These are phyloP conservation scores for Rutstroemia sp. DNA, from an alignment of 2,329 filamentous ascomycete species.

Conservation along the genomic window DNA sequence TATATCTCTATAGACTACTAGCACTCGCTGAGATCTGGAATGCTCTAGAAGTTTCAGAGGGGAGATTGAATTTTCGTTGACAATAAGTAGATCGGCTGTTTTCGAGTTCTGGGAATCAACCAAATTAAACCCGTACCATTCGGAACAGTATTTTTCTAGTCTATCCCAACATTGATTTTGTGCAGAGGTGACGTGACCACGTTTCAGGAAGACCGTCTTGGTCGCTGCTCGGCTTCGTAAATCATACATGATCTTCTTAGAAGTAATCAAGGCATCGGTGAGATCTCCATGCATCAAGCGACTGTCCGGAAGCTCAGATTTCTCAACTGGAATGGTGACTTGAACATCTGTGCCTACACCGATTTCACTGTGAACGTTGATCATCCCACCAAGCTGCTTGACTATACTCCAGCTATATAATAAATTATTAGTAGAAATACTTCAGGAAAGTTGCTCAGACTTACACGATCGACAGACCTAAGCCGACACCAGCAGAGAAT, in stretches of 20 bases:
- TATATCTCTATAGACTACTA: constrained; percentile 20
- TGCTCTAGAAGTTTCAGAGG: constrained; percentile 1
- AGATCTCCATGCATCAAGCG: background rate
- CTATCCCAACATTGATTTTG: constrained; percentile 18
- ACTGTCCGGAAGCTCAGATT: background rate
- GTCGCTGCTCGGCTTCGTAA: constrained; percentile 13
- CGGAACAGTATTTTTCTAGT: constrained; percentile 21
- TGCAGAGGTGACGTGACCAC: constrained; percentile 3
- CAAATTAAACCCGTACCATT: constrained; percentile 24
- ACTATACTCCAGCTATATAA: constrained; percentile 5
- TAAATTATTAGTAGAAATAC: background rate
- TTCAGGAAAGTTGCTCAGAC: constrained; percentile 5
- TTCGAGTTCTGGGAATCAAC: constrained; percentile 2
- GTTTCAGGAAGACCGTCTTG: constrained; percentile 16
- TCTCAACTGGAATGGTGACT: constrained; percentile 29
- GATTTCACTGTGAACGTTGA: constrained; percentile 45
- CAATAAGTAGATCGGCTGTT: constrained; percentile 3
- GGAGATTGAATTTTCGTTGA: constrained; percentile 12
- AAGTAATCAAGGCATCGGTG: background rate
- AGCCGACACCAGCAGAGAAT: constrained; percentile 41
- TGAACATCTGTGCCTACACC: constrained; percentile 46
- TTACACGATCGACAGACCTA: constrained; percentile 34
- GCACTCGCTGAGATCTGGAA: constrained; percentile 10
- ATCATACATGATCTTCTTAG: constrained; percentile 13
- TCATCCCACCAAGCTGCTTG: constrained; percentile 44